Evolutionary conservation across 2,329 filamentous ascomycete species (phyloP), one percentile per base, ranked within the genome.

Genomic region (Colletotrichum spaethianum): DNA sequence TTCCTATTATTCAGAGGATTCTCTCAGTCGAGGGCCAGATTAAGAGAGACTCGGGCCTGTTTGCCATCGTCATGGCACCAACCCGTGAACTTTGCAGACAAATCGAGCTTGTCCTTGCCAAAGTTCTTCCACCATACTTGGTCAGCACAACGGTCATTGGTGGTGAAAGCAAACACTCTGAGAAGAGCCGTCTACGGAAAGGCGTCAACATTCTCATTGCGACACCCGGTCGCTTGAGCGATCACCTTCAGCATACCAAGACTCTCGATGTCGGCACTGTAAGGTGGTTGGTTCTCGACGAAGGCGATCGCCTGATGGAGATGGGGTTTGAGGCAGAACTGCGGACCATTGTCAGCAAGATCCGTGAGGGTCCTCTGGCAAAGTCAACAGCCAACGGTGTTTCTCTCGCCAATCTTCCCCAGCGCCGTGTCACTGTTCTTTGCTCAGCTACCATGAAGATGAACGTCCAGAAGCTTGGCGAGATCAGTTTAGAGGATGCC

Each of bases 371-470:
- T 67, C 83, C 86, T 38, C 80, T 93, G 26, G 85, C 88, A 46
- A 88, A 88, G 67, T 89, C 88, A 67, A 90, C 89, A 38, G 88
- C 88, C 46, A 90, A 91, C 63, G 86, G 88, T 6, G 83, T 88
- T 4, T 82, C 84, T 2, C 86, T 92, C 46, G 89, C 89, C 23
- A 86, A 93, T 4, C 86, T 98, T 9, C 92, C 94, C 0, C 90
- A 90, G 64, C 89, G 95, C 74, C 90, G 95, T 67, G 92, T 94
- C 1, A 98, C 96, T 0, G 88, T 99, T 4, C 88, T 99, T 3
- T 99, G 96, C 81, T 99, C 96, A 4, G 96, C 96, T 3, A 99
- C 96, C 0, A 93, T 99, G 92, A 98, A 98, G 84, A 95, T 97
- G 91, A 96, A 96, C 77, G 96, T 98, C 1, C 95, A 98, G 80